Conservation (phyloP, 2,329 filamentous ascomycete genomes). For the Paecilomyces niveus region DNA sequence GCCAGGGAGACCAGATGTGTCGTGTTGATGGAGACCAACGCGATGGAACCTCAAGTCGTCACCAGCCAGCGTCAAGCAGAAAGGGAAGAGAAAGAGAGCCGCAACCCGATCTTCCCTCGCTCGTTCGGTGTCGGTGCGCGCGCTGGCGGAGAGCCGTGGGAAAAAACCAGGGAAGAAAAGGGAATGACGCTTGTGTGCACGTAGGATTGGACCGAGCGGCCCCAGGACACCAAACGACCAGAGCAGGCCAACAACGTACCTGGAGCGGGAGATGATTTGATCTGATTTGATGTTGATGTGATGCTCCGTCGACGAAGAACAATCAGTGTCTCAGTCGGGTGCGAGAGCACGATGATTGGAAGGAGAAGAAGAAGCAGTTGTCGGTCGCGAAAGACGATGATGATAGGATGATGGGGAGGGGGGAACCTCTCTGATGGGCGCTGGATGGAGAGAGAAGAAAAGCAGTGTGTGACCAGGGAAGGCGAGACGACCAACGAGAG, state of each 20-base stretch:
- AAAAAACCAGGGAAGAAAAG: neutral
- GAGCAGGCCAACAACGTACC: too few relatives aligned
- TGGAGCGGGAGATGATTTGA: too few relatives aligned
- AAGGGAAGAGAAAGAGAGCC: neutral
- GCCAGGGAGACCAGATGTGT: too few relatives aligned
- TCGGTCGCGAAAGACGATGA: slow-evolving; percentile 5
- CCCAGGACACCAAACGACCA: neutral
- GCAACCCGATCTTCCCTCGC: neutral
- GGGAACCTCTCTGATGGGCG: neutral
- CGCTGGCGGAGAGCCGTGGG: neutral
- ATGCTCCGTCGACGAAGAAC: neutral
- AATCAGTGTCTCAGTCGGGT: neutral
- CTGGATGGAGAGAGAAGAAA: neutral
- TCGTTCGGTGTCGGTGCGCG: neutral
- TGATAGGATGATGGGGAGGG: slow-evolving; percentile 9
- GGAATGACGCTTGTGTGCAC: neutral
- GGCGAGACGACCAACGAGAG: slow-evolving; percentile 34
- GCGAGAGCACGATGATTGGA: too few relatives aligned
- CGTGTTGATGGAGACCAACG: too few relatives aligned
- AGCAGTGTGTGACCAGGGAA: slow-evolving; percentile 12
- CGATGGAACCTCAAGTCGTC: too few relatives aligned
- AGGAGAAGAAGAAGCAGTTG: too few relatives aligned
- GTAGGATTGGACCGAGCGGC: neutral
- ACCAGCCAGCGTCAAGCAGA: too few relatives aligned
- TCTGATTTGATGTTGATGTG: too few relatives aligned